Percentiles rank a stretch among this genome's conserved stretches.
These are phyloP conservation scores for Cadophora malorum DNA, from an alignment of 2,329 filamentous ascomycete species.

Conservation along the genomic window DNA sequence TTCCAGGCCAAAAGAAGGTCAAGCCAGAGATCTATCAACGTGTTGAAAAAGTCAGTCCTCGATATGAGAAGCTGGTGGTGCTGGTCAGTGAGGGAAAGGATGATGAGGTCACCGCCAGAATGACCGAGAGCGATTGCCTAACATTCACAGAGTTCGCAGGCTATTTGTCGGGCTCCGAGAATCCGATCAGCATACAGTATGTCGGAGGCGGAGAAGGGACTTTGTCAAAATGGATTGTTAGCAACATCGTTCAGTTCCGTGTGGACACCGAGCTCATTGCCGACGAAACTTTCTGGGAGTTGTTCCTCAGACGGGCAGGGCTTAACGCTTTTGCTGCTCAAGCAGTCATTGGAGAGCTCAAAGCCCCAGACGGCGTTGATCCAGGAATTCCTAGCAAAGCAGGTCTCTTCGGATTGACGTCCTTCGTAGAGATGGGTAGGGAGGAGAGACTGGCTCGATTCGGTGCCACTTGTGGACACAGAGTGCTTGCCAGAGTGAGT, in stretches of 20 bases:
- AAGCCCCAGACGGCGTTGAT: constrained; percentile 43
- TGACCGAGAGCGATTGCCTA: constrained; percentile 38
- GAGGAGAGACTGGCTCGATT: constrained; percentile 58
- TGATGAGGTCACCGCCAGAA: constrained; percentile 49
- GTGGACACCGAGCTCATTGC: constrained; percentile 48
- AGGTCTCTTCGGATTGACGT: constrained; percentile 53
- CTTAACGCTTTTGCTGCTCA: constrained; percentile 78
- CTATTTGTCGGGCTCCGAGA: constrained; percentile 47
- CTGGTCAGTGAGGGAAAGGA: constrained; percentile 65
- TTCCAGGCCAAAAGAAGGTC: constrained; percentile 62
- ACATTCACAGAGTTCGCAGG: constrained; percentile 43
- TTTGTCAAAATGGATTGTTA: constrained; percentile 61
- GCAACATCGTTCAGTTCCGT: constrained; percentile 53
- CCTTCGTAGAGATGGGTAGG: constrained; percentile 62
- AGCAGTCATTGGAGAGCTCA: constrained; percentile 59
- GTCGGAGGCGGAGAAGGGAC: constrained; percentile 57
- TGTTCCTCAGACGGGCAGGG: constrained; percentile 68
- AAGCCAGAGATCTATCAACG: constrained; percentile 59
- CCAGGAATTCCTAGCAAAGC: constrained; percentile 29
- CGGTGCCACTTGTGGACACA: constrained; percentile 56
- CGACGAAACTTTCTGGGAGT: constrained; percentile 71
- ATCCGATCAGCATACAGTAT: constrained; percentile 51
- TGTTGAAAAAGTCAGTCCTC: constrained; percentile 57
- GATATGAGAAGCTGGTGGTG: constrained; percentile 73
- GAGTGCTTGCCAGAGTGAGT: constrained; percentile 59